Evolutionary conservation across 2,329 filamentous ascomycete species (phyloP), one percentile per base, ranked within the genome.

Genomic region (Sporothrix dimorphospora): DNA sequence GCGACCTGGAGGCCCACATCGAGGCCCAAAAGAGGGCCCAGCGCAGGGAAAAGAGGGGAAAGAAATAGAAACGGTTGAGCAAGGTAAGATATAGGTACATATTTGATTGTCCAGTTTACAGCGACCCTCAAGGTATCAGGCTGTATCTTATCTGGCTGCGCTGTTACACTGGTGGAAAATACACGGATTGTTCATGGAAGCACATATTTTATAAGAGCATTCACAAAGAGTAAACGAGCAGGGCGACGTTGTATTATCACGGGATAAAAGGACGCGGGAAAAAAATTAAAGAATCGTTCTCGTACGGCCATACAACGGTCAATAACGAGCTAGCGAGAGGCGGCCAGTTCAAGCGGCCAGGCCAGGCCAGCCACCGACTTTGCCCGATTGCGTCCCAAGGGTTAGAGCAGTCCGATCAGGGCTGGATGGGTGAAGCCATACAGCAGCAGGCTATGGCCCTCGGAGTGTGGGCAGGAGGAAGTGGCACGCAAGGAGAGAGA

Each of bases 391-490:
- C 51, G 16, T 59, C 40, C 51, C 24, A 59, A 27, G 24, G 51
- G 49, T 68, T 45, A 61, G 24, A 63, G 14, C 27, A 71, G 53
- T 70, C 45, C 68, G 72, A 71, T 72, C 69, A 71, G 61, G 69
- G 59, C 59, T 61, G 68, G 67, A 61, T 51, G 51, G 61, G 59
- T 73, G 72, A 73, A 73, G 71, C 72, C 69, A 71, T 70, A 42
- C 51, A 49, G 40, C 61, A 27, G 40, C 34, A 24, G 68, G 61
- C 61, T 68, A 67, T 61, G 68, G 68, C 68, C 51, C 59, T 61
- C 49, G 68, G 68, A 68, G 59, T 4, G 24, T 57, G n/a, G 7
- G 55, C 7, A 14, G 27, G 16, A 59, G 40, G 34, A n/a, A 27
- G 30, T 34, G 27, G 53, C 63, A 42, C 11, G 34, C 57, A 40